Evolutionary conservation across 2,329 filamentous ascomycete genomes (phyloP), one percentile per base, ranked within the genome.

Genomic region (Pseudogymnoascus pannorum): DNA sequence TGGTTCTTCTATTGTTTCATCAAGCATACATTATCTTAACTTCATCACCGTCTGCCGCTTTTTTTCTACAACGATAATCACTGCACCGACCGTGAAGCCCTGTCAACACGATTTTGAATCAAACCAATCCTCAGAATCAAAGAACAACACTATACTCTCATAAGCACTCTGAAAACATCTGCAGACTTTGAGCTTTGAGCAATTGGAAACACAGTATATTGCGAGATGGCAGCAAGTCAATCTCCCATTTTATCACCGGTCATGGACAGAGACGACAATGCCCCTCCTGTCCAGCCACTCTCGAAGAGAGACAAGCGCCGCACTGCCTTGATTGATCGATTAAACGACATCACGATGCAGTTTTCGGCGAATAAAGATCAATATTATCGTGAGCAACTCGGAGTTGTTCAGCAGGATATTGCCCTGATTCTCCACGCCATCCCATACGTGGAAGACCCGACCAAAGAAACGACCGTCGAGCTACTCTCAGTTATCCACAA

Each of bases 231-330:
- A 31, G 29, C 48, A 9, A 54, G 48, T 54, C 48, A 54, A 31
- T 54, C 48, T 54, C 48, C 48, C 4, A 54, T 54, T 5, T 26
- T 54, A 20, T 54, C 48, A 31, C 48, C 26, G n/a, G 48, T 20
- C 48, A 54, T 54, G 26, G 48, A 54, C 48, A 54, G 48, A 54
- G 48, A 54, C 26, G 48, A 54, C n/a, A 54, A 54, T 54, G 48
- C 48, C 48, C 48, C 48, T 54, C 48, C 48, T 31, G 48, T 33
- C 26, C 63, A 61, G 24, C 70, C 70, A 51, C 68, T 70, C 24
- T 93, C 91, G 40, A 97, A 97, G 78, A 85, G 91, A 74, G 93
- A 97, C 77, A 94, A 95, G 75, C 87, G 92, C 72, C 87, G 92
- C 64, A 90, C 90, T 69, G 86, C 87, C 69, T 85, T 97, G 64